Evolutionary conservation across 768 basidiomycete genomes (phyloP).

Genomic region (Agrocybe pediades): DNA sequence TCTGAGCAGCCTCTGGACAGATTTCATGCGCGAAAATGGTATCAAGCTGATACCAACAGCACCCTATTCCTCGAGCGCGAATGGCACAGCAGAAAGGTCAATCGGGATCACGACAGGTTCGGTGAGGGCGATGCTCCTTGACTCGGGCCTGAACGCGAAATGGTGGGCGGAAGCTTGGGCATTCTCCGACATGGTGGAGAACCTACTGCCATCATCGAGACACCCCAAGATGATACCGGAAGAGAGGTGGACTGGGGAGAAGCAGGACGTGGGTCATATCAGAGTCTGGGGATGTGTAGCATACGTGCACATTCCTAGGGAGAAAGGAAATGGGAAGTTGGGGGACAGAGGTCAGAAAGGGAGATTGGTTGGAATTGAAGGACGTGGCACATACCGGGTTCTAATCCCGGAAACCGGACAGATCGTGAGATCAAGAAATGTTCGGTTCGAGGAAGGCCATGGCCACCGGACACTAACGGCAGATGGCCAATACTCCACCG

Average conservation of each 20-base stretch:
- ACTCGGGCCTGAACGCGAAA: background rate
- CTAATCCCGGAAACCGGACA: slow-evolving; percentile 14
- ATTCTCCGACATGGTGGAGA: slow-evolving; percentile 1
- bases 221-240: slow-evolving; percentile 13
- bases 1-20: background rate
- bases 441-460: slow-evolving; percentile 16
- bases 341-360: slow-evolving; percentile 2
- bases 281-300: slow-evolving; percentile 10
- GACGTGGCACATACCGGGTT: slow-evolving; percentile 10
- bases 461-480: slow-evolving; percentile 12
- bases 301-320: slow-evolving; percentile 11
- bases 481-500: background rate
- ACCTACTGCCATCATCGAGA: slow-evolving; percentile 12
- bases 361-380: slow-evolving; percentile 12
- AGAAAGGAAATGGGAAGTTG: slow-evolving; percentile 12
- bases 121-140: background rate
- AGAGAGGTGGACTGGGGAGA: slow-evolving; percentile 14
- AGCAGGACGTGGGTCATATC: slow-evolving; percentile 13
- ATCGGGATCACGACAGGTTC: slow-evolving; percentile 4
- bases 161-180: slow-evolving; percentile 15
- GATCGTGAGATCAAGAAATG: slow-evolving; percentile 10
- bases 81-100: slow-evolving; percentile 7
- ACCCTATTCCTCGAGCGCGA: slow-evolving; percentile 7
- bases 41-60: slow-evolving; percentile 9
- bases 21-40: slow-evolving; percentile 3